These are phyloP conservation scores for Populus euphratica DNA, from an alignment of 345 rosid genomes.

Conservation along the genomic window DNA sequence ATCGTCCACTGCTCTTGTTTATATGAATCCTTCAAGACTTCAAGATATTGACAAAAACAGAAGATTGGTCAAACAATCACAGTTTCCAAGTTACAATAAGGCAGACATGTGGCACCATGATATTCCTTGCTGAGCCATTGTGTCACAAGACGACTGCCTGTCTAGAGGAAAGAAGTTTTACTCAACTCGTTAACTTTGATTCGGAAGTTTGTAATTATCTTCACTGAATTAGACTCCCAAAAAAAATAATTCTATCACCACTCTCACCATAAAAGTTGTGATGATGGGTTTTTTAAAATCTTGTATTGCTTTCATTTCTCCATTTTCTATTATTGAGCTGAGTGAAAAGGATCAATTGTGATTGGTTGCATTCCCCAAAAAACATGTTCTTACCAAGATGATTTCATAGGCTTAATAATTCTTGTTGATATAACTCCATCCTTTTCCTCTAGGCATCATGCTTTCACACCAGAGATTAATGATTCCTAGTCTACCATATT, in stretches of 20 bases:
- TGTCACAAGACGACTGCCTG: background rate
- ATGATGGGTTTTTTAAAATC: conserved; percentile 10
- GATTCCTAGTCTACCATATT: too few species aligned
- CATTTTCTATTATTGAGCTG: background rate
- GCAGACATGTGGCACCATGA: conserved; percentile 13
- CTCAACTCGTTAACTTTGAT: background rate
- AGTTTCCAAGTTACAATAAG: background rate
- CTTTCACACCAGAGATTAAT: too few species aligned
- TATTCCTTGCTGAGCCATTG: background rate
- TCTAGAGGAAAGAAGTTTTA: background rate
- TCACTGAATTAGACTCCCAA: conserved; percentile 8
- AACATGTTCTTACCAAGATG: background rate
- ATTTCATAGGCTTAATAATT: background rate
- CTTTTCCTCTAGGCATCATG: too few species aligned
- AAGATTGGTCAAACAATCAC: conserved; percentile 5
- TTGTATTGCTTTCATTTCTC: conserved; percentile 6
- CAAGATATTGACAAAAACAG: conserved; percentile 17
- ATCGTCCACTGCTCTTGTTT: background rate
- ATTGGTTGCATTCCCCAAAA: conserved; percentile 1
- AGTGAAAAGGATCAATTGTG: background rate
- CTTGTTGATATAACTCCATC: background rate
- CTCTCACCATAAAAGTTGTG: background rate
- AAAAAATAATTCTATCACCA: background rate
- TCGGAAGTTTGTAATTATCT: background rate
- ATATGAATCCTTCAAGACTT: conserved; percentile 6